These are phyloP conservation scores for Neurospora cerealis DNA, from an alignment of 495 filamentous ascomycete species.

Conservation along the genomic window DNA sequence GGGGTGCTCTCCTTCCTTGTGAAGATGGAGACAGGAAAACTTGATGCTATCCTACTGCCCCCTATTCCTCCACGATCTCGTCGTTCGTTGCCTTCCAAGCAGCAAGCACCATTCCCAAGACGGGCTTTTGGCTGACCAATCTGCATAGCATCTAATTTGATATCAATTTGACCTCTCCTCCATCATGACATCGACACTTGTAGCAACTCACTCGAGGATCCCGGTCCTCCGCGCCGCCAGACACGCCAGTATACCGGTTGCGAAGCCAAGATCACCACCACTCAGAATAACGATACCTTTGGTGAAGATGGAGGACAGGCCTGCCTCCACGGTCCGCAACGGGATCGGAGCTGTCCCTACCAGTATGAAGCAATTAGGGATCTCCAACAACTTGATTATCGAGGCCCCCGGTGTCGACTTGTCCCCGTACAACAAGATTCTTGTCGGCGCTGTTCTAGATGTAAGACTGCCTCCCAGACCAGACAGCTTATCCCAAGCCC, in stretches of 20 bases:
- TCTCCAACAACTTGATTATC: conserved; percentile 41
- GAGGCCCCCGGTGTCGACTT: conserved; percentile 37
- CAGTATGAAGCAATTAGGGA: conserved; percentile 15
- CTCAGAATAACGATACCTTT: neutral
- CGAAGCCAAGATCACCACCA: neutral
- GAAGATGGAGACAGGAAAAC: neutral
- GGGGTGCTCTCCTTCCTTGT: neutral
- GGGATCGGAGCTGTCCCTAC: neutral
- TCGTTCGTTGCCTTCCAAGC: neutral
- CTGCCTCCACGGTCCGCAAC: neutral
- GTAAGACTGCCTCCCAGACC: conserved; percentile 14
- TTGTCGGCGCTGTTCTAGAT: conserved; percentile 48
- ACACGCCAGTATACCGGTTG: neutral
- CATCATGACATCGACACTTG: neutral
- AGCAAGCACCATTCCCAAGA: neutral
- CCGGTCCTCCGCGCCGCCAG: neutral
- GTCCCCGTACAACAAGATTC: conserved; percentile 32
- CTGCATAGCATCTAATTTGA: neutral
- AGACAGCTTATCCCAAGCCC: neutral
- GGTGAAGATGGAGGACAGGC: neutral
- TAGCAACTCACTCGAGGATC: neutral
- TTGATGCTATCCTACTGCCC: neutral
- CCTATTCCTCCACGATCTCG: neutral
- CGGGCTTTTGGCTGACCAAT: neutral
- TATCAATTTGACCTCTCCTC: neutral